phyloP scores from a whole-genome alignment of 2,329 filamentous ascomycete genomes.

The Neophaeococcomyces mojaviensis region DNA sequence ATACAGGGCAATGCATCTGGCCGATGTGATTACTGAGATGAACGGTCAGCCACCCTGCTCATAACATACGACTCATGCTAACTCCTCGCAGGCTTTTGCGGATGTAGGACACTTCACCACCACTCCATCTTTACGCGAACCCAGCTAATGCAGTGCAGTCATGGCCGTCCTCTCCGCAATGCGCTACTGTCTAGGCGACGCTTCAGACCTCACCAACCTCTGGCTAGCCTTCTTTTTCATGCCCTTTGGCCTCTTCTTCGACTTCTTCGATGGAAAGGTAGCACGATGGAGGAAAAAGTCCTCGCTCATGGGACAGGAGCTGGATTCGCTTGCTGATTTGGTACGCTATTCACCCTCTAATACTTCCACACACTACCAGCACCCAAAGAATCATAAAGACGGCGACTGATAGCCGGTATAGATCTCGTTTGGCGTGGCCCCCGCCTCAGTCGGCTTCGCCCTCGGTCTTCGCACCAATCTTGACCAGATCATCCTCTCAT shows the following conservation, averaged over 20 bases:
- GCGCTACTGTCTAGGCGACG: constrained; percentile 76
- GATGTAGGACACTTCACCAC: constrained; percentile 37
- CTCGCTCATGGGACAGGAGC: constrained; percentile 93
- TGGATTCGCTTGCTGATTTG: constrained; percentile 91
- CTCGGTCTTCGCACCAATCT: constrained; percentile 76
- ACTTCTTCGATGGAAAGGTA: constrained; percentile 96
- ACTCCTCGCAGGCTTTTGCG: constrained; percentile 37
- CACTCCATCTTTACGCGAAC: too few relatives aligned
- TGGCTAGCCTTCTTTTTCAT: constrained; percentile 81
- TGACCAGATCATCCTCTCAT: constrained; percentile 72
- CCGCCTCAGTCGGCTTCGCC: constrained; percentile 78
- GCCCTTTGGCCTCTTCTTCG: constrained; percentile 91
- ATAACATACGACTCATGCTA: constrained; percentile 6
- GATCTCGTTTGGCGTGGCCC: constrained; percentile 93
- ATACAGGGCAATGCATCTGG: constrained; percentile 40
- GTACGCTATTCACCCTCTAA: constrained; percentile 46
- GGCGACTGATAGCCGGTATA: constrained; percentile 30
- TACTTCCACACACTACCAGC: not conserved
- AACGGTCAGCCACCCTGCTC: constrained; percentile 33
- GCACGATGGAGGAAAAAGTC: constrained; percentile 95
- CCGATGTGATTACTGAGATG: constrained; percentile 44
- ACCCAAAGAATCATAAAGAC: not conserved
- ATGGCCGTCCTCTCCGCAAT: constrained; percentile 95
- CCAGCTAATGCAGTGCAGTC: constrained; percentile 39
- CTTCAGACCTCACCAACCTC: constrained; percentile 58